A percentile compares a stretch with the other conserved stretches of the same genome.
These are phyloP conservation scores for Colletotrichum gloeosporioides DNA, from an alignment of 2,329 filamentous ascomycete genomes.

Conservation along the genomic window DNA sequence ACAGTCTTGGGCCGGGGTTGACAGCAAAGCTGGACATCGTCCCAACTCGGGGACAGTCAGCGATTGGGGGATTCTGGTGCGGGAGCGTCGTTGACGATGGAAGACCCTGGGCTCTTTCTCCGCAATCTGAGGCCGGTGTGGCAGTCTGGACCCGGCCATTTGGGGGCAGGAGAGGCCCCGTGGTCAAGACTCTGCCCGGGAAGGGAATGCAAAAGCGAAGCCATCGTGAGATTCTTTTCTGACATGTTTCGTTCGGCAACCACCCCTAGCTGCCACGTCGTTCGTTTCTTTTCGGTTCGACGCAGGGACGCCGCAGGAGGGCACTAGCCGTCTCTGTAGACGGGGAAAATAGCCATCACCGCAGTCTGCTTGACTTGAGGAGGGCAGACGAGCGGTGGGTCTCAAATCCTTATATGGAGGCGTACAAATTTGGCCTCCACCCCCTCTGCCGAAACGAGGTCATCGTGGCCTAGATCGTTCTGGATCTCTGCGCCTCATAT, in stretches of 20 bases:
- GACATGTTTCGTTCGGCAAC: not conserved
- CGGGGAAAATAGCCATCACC: not conserved
- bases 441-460: not conserved
- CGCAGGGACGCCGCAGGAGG: not conserved
- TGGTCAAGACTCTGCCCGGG: not conserved
- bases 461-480: not conserved
- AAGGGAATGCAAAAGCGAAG: slow-evolving; percentile 17
- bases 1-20: not conserved
- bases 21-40: not conserved
- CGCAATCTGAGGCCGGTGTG: slow-evolving; percentile 1
- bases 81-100: not conserved
- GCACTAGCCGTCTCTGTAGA: not conserved
- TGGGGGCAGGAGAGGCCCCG: not conserved
- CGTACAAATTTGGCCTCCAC: not conserved
- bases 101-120: slow-evolving; percentile 5
- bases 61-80: not conserved
- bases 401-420: slow-evolving; percentile 4
- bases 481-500: not conserved
- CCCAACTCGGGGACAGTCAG: not conserved
- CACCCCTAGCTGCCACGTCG: slow-evolving; percentile 12
- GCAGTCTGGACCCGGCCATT: slow-evolving; percentile 17
- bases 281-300: not conserved
- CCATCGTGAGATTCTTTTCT: slow-evolving; percentile 15
- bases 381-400: not conserved
- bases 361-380: not conserved